phyloP scores from a whole-genome alignment of 2,329 filamentous ascomycete species.

The Pyrenochaeta sp. region DNA sequence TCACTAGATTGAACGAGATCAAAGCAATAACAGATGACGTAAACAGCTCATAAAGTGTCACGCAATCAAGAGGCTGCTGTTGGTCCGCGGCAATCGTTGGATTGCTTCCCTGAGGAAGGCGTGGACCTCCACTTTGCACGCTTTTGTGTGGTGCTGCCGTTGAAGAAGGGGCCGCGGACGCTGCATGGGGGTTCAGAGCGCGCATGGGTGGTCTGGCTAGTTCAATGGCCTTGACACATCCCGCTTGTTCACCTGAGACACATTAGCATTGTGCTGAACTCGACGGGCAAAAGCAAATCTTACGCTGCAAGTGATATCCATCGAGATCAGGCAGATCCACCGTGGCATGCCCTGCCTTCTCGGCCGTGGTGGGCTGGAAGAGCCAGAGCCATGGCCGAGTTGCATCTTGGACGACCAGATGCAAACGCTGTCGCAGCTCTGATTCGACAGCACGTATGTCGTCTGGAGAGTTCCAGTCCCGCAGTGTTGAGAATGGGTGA shows the following conservation, averaged over 20 bases:
- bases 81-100: conserved; percentile 23
- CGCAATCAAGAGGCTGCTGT: conserved; percentile 39
- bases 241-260: conserved; percentile 40
- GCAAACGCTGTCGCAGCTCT: conserved; percentile 34
- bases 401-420: conserved; percentile 43
- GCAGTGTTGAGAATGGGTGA: conserved; percentile 13
- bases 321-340: conserved; percentile 35
- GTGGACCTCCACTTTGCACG: conserved; percentile 23
- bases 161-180: conserved; percentile 29
- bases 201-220: conserved; percentile 41
- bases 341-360: conserved; percentile 30
- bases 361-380: conserved; percentile 38
- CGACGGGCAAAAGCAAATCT: conserved; percentile 3
- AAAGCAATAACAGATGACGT: conserved; percentile 47
- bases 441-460: conserved; percentile 43
- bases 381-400: conserved; percentile 46
- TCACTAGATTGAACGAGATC: conserved; percentile 45
- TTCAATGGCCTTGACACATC: conserved; percentile 45
- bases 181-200: conserved; percentile 26
- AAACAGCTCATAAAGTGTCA: conserved; percentile 49
- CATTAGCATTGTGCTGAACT: conserved; percentile 29
- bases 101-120: conserved; percentile 23
- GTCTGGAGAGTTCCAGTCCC: conserved; percentile 31
- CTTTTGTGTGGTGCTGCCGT: conserved; percentile 29
- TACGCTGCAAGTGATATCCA: conserved; percentile 43